Evolutionary conservation across 2,329 filamentous ascomycete genomes (phyloP).

Genomic region (Aureobasidium sp.): DNA sequence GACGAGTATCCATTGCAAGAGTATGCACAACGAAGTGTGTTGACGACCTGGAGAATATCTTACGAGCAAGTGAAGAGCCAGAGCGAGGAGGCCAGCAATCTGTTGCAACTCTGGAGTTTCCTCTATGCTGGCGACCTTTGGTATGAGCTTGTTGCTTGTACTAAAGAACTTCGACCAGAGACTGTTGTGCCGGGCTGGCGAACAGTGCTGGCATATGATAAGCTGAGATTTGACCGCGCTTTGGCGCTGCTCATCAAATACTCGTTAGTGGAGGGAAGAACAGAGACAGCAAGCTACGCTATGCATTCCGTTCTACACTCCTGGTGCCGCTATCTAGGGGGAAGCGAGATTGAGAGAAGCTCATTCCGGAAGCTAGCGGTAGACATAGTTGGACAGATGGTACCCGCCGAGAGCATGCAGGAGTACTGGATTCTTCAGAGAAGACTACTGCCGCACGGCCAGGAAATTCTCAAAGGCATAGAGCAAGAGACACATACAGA

Average conservation of each 20-base stretch:
- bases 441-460: not conserved
- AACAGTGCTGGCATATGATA: slow-evolving; percentile 12
- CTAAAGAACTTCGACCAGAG: slow-evolving; percentile 1
- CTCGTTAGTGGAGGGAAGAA: slow-evolving; percentile 21
- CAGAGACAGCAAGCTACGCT: slow-evolving; percentile 25
- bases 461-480: not conserved
- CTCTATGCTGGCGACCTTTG: slow-evolving; percentile 26
- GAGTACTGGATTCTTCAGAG: not conserved
- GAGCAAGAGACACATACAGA: not conserved
- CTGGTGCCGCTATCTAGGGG: slow-evolving; percentile 19
- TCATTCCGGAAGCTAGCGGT: not conserved
- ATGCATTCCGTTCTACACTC: slow-evolving; percentile 33
- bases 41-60: slow-evolving; percentile 30
- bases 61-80: slow-evolving; percentile 25
- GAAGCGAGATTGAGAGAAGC: slow-evolving; percentile 15
- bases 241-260: slow-evolving; percentile 25
- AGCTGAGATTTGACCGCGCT: slow-evolving; percentile 21
- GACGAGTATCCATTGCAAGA: no score
- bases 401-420: not conserved
- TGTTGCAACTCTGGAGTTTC: slow-evolving; percentile 28
- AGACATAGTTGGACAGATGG: not conserved
- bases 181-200: slow-evolving; percentile 19
- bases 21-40: no score
- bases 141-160: slow-evolving; percentile 23
- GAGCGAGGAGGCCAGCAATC: slow-evolving; percentile 22